A percentile compares a stretch with the other conserved stretches of the same genome.
Evolutionary conservation across 345 rosid species (phyloP).

Genomic region (Ceriops tagal): DNA sequence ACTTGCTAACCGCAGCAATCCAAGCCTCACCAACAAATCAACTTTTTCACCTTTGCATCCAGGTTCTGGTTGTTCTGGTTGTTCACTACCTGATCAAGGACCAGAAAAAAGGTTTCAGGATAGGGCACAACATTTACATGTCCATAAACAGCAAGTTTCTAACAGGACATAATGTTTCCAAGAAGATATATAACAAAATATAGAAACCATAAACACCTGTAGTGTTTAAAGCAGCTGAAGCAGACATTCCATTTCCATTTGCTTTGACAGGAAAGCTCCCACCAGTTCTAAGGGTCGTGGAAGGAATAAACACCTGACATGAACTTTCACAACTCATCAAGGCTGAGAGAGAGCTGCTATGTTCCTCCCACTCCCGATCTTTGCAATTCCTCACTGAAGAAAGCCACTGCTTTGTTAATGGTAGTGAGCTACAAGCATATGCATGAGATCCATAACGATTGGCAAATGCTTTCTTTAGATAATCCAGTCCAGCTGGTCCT

Average conservation of each 20-base stretch:
- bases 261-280: conserved; percentile 46
- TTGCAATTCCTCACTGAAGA: conserved; percentile 44
- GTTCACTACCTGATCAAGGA: conserved; percentile 37
- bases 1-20: conserved; percentile 67
- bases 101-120: conserved; percentile 2
- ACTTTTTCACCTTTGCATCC: conserved; percentile 52
- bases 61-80: conserved; percentile 42
- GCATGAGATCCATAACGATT: conserved; percentile 53
- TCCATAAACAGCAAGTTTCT: conserved; percentile 7
- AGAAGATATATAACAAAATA: not conserved
- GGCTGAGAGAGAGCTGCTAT: conserved; percentile 44
- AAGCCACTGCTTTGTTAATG: conserved; percentile 56
- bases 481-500: conserved; percentile 81
- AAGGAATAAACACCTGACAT: conserved; percentile 42
- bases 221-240: conserved; percentile 27
- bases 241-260: conserved; percentile 19
- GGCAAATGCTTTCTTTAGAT: conserved; percentile 54
- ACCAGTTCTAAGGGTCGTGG: conserved; percentile 67
- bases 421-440: conserved; percentile 46
- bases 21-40: conserved; percentile 70
- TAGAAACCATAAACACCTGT: conserved; percentile 34
- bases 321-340: conserved; percentile 39
- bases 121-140: not conserved
- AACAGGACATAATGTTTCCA: not conserved
- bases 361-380: conserved; percentile 78